Evolutionary conservation across 768 basidiomycete genomes (phyloP).

Genomic region (Calocybe cyanea): DNA sequence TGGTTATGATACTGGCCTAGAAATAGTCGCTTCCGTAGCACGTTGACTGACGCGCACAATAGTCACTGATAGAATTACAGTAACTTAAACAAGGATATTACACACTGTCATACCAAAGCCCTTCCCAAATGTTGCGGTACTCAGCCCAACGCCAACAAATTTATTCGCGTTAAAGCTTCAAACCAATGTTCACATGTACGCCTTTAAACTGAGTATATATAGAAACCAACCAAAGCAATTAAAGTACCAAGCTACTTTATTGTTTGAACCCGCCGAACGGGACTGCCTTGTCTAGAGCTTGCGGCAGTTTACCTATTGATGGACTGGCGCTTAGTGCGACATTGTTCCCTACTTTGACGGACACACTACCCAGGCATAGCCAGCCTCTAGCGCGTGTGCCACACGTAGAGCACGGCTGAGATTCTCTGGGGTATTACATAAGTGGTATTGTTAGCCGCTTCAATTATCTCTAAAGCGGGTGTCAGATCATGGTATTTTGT

Average conservation of each 20-base stretch:
- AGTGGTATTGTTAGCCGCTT: conserved; percentile 14
- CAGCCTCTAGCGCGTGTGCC: conserved; percentile 21
- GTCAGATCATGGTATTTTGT: conserved; percentile 13
- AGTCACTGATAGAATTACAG: too few relatives aligned
- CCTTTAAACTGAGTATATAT: conserved; percentile 22
- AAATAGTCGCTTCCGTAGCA: too few relatives aligned
- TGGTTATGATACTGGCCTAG: too few relatives aligned
- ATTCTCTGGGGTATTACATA: conserved; percentile 17
- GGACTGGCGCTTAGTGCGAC: not conserved
- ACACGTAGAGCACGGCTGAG: conserved; percentile 26
- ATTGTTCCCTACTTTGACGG: not conserved
- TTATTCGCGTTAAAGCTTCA: conserved; percentile 12
- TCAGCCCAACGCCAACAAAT: too few relatives aligned
- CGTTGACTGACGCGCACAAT: too few relatives aligned
- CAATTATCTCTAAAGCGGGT: conserved; percentile 13
- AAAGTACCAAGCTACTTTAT: too few relatives aligned
- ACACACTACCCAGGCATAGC: conserved; percentile 14
- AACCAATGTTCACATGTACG: conserved; percentile 19
- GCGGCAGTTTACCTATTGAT: conserved; percentile 21
- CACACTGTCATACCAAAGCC: too few relatives aligned
- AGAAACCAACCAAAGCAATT: too few relatives aligned
- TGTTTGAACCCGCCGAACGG: conserved; percentile 27
- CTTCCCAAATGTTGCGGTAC: too few relatives aligned
- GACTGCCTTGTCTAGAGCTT: conserved; percentile 11
- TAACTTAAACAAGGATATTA: too few relatives aligned